phyloP scores from a whole-genome alignment of 2,329 filamentous ascomycete species.

The Clarireedia hainanense region DNA sequence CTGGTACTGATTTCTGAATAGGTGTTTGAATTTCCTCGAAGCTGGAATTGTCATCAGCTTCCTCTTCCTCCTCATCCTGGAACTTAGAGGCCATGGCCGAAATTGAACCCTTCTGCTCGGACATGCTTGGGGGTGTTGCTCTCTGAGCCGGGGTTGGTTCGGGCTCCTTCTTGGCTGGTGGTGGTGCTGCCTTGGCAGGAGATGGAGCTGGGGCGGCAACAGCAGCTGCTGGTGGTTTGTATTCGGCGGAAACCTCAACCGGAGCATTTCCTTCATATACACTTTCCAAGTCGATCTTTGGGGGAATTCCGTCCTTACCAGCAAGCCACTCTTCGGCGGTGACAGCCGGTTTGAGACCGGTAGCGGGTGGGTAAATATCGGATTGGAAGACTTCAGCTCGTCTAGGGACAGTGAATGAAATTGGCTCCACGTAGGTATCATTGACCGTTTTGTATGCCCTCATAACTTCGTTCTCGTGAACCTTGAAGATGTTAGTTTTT shows the following conservation, averaged over 20 bases:
- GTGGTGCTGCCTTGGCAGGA: slow-evolving; percentile 34
- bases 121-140: slow-evolving; percentile 60
- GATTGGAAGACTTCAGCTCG: slow-evolving; percentile 93
- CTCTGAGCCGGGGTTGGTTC: slow-evolving; percentile 37
- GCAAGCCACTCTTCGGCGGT: slow-evolving; percentile 75
- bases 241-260: slow-evolving; percentile 65
- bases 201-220: slow-evolving; percentile 37
- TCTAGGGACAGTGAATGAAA: slow-evolving; percentile 94
- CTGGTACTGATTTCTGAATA: slow-evolving; percentile 46
- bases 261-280: slow-evolving; percentile 79
- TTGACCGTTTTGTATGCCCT: slow-evolving; percentile 96
- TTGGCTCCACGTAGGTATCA: slow-evolving; percentile 87
- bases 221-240: slow-evolving; percentile 46
- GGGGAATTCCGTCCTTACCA: slow-evolving; percentile 75
- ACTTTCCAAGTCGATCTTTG: slow-evolving; percentile 90
- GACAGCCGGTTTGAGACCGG: slow-evolving; percentile 72
- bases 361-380: slow-evolving; percentile 88
- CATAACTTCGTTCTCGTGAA: slow-evolving; percentile 95
- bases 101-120: slow-evolving; percentile 82
- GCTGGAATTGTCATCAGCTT: slow-evolving; percentile 54
- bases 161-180: slow-evolving; percentile 43
- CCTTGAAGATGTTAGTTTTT: slow-evolving; percentile 35
- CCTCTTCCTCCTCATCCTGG: slow-evolving; percentile 63
- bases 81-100: slow-evolving; percentile 79
- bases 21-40: slow-evolving; percentile 84